Base-by-base conservation (phyloP, 352 stramenopile species). In the Aphanomyces astaci region DNA sequence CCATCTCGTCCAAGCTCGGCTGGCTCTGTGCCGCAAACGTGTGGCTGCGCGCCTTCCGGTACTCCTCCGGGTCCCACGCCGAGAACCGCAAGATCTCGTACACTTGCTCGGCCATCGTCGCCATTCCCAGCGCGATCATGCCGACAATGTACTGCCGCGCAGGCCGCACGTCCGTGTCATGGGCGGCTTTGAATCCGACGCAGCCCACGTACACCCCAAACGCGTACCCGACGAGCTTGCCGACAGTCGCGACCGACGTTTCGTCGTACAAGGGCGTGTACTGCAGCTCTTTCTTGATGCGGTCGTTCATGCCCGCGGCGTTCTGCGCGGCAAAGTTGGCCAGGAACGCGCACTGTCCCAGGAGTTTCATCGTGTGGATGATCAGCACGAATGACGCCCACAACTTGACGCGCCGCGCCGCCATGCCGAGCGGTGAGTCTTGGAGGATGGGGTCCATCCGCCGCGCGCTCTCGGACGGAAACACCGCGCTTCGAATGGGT, bases 291-390 rank as follows among this genome's bases (percentile, higher is more conserved):
- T 65, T 65, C 56, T 65, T 48, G 9, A 65, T 65, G 33, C 27
- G 36, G 2, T 49, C 56, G 33, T 65, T 48, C 32, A 65, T 48
- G 56, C 39, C 39, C 10, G 36, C 33, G 11, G 48, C 49, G 13
- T 60, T 31, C 52, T 54, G 36, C 19, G 62, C 62, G 24, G 31
- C 31, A 17, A 48, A 82, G 68, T 93, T 92, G 4, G 86, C 84
- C 11, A 94, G 73, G 48, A 93, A 63, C 43, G 86, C 86, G 71
- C 92, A 92, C 52, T 92, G 83, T 1, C 84, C 83, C 81, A 94
- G 92, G 30, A 93, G 82, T 64, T 94, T 94, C 86, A 94, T 94
- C 2, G 86, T 92, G 77, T 94, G 91, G 54, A 94, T 92, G 63
- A 94, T 93, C 28, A 94, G 65, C 54, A 94, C 66, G 59, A 94